Base-by-base conservation (phyloP, 495 filamentous ascomycete species). In the Podospora australis region DNA sequence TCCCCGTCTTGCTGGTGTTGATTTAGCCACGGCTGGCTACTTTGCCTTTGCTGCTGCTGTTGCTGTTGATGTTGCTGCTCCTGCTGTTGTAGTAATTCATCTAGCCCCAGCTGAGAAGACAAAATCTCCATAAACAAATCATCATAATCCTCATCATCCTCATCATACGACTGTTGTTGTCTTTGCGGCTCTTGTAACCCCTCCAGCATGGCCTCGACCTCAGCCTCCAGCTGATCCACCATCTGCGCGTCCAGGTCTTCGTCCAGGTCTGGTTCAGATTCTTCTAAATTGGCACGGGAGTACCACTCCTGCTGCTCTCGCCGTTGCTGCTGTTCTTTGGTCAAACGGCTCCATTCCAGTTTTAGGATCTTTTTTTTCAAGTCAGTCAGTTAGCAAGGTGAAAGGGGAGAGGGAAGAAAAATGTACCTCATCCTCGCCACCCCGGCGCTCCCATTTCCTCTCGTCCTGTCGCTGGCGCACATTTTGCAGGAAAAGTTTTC, bases 341-440 rank as follows among this genome's bases (percentile, higher is more conserved):
- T 64, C 25, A 70, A 48, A 2, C 66, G 61, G 11, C 54, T 44
- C 61, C 70, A 78, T 45, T 78, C 73, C 10, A 75, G 59, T 42
- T 69, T 69, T 9, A 77, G 56, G 4, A 75, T 60, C 75, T 78
- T 40, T 20, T 11, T 11, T 20, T n/a, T n/a, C 9, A 20, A 19
- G 2, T 28, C n/a, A n/a, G 46, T 67, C 46, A 66, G 43, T 35
- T 34, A 21, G 5, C 8, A 21, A 3, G 16, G 2, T 16, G 9
- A 23, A 19, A 30, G 4, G 4, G 3, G 16, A 45, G 16, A 9
- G 1, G 13, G 16, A 34, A 26, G 29, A 29, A 23, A 16, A 38
- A 59, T 67, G 22, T 70, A 94, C 81, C 75, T 94, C 84, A 48
- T 96, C 88, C 38, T 87, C 85, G 2, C 87, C 70, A 30, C 80